A percentile compares a stretch with the other conserved stretches of the same genome.
Conservation (phyloP, 768 basidiomycete genomes). For the Fomitopsis serialis region DNA sequence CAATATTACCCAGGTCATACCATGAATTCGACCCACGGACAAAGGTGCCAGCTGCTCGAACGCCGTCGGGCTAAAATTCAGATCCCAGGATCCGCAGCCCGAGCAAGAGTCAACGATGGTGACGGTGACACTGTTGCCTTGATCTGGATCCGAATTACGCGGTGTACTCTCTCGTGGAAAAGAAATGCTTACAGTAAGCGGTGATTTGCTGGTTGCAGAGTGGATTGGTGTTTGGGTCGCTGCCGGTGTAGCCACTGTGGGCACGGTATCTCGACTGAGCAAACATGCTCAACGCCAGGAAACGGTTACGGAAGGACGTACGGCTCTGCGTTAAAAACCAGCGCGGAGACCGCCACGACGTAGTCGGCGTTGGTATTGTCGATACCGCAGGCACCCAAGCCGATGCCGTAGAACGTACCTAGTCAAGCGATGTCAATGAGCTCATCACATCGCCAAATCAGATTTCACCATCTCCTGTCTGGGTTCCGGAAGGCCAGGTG, state of each 20-base stretch:
- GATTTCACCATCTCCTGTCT: slow-evolving; percentile 20
- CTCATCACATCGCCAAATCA: not conserved
- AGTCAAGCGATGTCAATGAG: not conserved
- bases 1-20: no score
- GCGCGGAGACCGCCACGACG: slow-evolving; percentile 29
- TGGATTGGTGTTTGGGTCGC: slow-evolving; percentile 72
- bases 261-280: not conserved
- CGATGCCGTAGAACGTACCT: slow-evolving; percentile 18
- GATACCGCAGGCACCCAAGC: slow-evolving; percentile 37
- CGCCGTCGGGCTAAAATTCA: slow-evolving; percentile 21
- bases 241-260: slow-evolving; percentile 47
- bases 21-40: slow-evolving; percentile 16
- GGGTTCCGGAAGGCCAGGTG: slow-evolving; percentile 9
- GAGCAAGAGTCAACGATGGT: slow-evolving; percentile 23
- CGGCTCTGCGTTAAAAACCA: slow-evolving; percentile 30
- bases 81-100: slow-evolving; percentile 17
- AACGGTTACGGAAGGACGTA: slow-evolving; percentile 4
- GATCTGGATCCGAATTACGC: no score
- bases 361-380: slow-evolving; percentile 20
- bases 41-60: slow-evolving; percentile 19
- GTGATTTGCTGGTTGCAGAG: slow-evolving; percentile 50
- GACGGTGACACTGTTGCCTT: slow-evolving; percentile 19
- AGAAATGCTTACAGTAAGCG: slow-evolving; percentile 41
- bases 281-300: no score
- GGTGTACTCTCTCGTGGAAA: no score